These are phyloP conservation scores for Colletotrichum coccodes DNA, from an alignment of 2,329 filamentous ascomycete species.

Conservation along the genomic window DNA sequence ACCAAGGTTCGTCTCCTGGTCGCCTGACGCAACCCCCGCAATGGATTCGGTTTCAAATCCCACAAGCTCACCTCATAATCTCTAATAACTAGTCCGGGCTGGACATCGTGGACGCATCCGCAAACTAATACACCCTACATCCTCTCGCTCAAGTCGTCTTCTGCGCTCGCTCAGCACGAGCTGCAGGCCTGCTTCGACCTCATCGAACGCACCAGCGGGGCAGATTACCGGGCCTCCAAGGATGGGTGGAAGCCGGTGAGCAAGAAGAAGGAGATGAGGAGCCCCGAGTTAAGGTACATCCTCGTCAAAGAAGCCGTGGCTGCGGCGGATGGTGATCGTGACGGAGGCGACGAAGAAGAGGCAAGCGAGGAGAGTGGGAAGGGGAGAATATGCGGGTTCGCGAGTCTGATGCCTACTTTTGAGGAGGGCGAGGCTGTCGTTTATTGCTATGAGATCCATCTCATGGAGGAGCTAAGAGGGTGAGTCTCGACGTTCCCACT, in stretches of 20 bases:
- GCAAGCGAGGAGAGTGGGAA: slow-evolving; percentile 34
- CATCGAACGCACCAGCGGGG: slow-evolving; percentile 70
- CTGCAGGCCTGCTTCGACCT: slow-evolving; percentile 64
- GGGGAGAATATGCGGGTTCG: slow-evolving; percentile 60
- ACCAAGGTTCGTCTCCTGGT: slow-evolving; percentile 48
- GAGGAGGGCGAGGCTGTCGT: slow-evolving; percentile 74
- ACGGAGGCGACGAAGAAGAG: slow-evolving; percentile 28
- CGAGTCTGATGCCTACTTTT: slow-evolving; percentile 77
- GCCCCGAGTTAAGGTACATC: slow-evolving; percentile 74
- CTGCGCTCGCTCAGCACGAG: slow-evolving; percentile 52
- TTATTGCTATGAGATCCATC: slow-evolving; percentile 84
- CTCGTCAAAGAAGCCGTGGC: slow-evolving; percentile 56
- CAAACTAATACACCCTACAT: slow-evolving; percentile 50
- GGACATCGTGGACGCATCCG: slow-evolving; percentile 63
- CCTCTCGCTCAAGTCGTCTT: slow-evolving; percentile 54
- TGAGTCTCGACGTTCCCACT: slow-evolving; percentile 41
- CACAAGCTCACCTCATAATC: not conserved
- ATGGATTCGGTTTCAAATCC: not conserved
- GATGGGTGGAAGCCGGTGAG: slow-evolving; percentile 69
- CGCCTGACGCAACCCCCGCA: slow-evolving; percentile 30
- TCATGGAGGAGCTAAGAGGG: slow-evolving; percentile 65
- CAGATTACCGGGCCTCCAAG: slow-evolving; percentile 71
- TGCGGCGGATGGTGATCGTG: not conserved
- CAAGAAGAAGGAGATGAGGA: slow-evolving; percentile 76
- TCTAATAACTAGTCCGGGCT: slow-evolving; percentile 36